A percentile compares a stretch with the other conserved stretches of the same genome.
These are phyloP conservation scores for Colletotrichum caudatum DNA, from an alignment of 2,329 filamentous ascomycete species.

Conservation along the genomic window DNA sequence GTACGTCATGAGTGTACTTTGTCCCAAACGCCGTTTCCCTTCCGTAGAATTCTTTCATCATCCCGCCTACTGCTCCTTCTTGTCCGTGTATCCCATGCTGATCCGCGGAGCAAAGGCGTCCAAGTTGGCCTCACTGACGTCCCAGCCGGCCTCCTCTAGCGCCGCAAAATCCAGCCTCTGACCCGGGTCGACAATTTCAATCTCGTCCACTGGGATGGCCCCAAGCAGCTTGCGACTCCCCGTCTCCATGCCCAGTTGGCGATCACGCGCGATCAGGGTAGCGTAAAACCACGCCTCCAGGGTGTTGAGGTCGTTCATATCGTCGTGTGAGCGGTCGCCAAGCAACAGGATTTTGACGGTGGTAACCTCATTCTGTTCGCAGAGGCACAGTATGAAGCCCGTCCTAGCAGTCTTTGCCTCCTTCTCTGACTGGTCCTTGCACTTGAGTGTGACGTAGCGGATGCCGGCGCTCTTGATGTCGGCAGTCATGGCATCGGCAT, in stretches of 20 bases:
- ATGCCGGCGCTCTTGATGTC: slow-evolving; percentile 9
- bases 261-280: not conserved
- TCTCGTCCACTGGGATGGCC: not conserved
- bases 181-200: not conserved
- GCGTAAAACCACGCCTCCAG: slow-evolving; percentile 20
- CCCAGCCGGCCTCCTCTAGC: slow-evolving; percentile 13
- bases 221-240: not conserved
- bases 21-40: not conserved
- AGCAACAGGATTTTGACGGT: slow-evolving; percentile 36
- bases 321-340: not conserved
- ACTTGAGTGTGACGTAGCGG: slow-evolving; percentile 2
- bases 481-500: slow-evolving; percentile 49
- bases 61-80: slow-evolving; percentile 7
- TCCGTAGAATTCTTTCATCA: not conserved
- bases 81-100: not conserved
- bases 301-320: not conserved
- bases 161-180: not conserved
- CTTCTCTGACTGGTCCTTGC: not conserved
- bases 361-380: not conserved
- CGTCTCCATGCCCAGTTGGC: not conserved
- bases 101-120: slow-evolving; percentile 15
- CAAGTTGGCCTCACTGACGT: slow-evolving; percentile 1
- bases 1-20: not conserved
- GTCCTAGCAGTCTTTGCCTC: not conserved
- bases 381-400: slow-evolving; percentile 15